Evolutionary conservation across 2,329 filamentous ascomycete genomes (phyloP).

Genomic region (Aspergillus thermomutatus): DNA sequence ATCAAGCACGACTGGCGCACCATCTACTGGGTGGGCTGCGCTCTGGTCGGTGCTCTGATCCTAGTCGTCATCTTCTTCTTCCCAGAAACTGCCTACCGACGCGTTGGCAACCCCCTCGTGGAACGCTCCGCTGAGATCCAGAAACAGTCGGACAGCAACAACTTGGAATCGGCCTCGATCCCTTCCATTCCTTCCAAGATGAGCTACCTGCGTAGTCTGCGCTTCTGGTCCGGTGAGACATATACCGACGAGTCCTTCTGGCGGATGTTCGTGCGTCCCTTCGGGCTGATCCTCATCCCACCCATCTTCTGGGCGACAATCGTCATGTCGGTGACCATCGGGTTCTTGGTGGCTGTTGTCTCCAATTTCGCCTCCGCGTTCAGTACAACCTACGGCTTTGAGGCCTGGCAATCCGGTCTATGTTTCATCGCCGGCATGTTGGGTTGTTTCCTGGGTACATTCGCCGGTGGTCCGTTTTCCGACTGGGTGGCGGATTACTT

Average conservation of each 20-base stretch:
- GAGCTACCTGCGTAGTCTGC: background rate
- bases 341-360: constrained; percentile 27
- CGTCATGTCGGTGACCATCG: constrained; percentile 20
- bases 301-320: constrained; percentile 18
- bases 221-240: constrained; percentile 21
- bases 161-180: background rate
- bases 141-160: no score
- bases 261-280: constrained; percentile 14
- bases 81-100: constrained; percentile 1
- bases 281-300: constrained; percentile 13
- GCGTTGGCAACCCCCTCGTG: background rate
- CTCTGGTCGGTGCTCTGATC: background rate
- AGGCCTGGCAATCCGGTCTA: constrained; percentile 42
- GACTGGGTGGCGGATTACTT: constrained; percentile 32
- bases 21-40: constrained; percentile 22
- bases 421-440: constrained; percentile 42
- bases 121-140: background rate
- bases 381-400: constrained; percentile 23
- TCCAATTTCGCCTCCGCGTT: constrained; percentile 17
- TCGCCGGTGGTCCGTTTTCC: constrained; percentile 46
- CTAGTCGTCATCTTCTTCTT: constrained; percentile 3
- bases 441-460: constrained; percentile 37
- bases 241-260: constrained; percentile 26
- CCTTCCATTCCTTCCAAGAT: background rate
- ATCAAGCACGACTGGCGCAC: constrained; percentile 30